Evolutionary conservation across 163 green algal genomes (phyloP).

Genomic region (Chlamydomonas reinhardtii): DNA sequence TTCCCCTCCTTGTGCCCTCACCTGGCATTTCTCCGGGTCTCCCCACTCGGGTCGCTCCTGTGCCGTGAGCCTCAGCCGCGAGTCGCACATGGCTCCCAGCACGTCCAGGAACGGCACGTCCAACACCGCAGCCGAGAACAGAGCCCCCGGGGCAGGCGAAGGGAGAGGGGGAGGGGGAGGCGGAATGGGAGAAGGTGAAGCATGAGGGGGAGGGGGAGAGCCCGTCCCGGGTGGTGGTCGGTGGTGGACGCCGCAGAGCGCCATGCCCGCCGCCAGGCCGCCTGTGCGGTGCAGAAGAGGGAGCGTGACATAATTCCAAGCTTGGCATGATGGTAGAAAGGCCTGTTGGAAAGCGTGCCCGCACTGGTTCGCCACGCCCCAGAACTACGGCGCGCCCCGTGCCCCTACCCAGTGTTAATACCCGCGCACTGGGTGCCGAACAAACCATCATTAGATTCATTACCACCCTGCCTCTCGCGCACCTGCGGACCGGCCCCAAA

Average conservation of each 20-base stretch:
- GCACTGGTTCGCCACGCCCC: too few relatives aligned
- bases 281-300: too few relatives aligned
- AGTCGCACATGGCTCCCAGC: conserved; percentile 68
- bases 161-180: conserved; percentile 16
- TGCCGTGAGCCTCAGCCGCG: conserved; percentile 72
- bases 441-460: too few relatives aligned
- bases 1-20: neutral
- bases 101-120: conserved; percentile 84
- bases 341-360: too few relatives aligned
- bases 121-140: conserved; percentile 59
- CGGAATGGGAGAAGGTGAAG: conserved; percentile 8
- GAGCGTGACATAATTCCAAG: too few relatives aligned
- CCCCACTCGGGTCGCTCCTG: conserved; percentile 86
- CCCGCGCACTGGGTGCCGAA: too few relatives aligned
- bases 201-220: too few relatives aligned
- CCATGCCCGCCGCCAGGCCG: conserved; percentile 61
- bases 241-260: conserved; percentile 43
- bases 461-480: neutral
- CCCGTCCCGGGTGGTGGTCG: too few relatives aligned
- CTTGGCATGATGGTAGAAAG: too few relatives aligned
- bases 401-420: too few relatives aligned
- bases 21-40: conserved; percentile 55
- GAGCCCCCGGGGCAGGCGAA: too few relatives aligned
- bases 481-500: conserved; percentile 59
- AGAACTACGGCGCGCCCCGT: too few relatives aligned